Base-by-base conservation (phyloP, 192 early-diverging fungal genomes). In the Rhizoclosmatium globosum region DNA sequence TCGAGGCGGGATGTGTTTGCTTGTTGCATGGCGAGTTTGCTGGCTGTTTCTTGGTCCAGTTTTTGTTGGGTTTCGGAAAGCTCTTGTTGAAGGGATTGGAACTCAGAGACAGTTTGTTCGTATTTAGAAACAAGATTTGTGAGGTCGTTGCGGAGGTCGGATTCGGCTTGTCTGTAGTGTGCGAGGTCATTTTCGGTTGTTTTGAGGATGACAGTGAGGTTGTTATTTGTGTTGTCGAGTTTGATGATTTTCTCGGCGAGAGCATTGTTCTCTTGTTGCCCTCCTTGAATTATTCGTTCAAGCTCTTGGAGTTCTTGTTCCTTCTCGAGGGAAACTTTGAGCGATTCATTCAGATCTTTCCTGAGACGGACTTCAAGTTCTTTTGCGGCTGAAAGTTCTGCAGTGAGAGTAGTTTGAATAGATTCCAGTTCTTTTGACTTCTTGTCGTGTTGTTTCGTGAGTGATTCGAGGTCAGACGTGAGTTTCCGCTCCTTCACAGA, bases 1-100 rank as follows among this genome's bases (percentile, higher is more conserved):
- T 68, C 73, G 43, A 89, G 77, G 45, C 84, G 82, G 43, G 82
- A 77, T 47, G 86, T 81, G 66, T 82, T 89, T 15, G 77, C 58
- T 31, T 77, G 62, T 70, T 83, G 84, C 31, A 85, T 39, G 21
- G 82, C 79, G 15, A 64, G 7, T 47, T 87, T 82, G 6, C 70
- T 47, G 2, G 42, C 43, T 39, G 48, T 77, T 68, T 85, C 83
- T n/a, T 41, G 4, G 3, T 85, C 82, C 19, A 89, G 65, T 56
- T 75, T 70, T 9, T 19, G 56, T 15, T 23, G 21, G 0, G 82
- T 46, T 17, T 89, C 85, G 9, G 68, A 47, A 9, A 82, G 41
- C 46, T 68, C 62, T 13, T 42, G 64, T 53, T 82, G 65, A 4
- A 86, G 65, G 4, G 67, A 45, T 17, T 50, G 47, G 7, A 83